Evolutionary conservation across 192 early-diverging fungal genomes (phyloP).

Genomic region (Rhizoclosmatium sp.): DNA sequence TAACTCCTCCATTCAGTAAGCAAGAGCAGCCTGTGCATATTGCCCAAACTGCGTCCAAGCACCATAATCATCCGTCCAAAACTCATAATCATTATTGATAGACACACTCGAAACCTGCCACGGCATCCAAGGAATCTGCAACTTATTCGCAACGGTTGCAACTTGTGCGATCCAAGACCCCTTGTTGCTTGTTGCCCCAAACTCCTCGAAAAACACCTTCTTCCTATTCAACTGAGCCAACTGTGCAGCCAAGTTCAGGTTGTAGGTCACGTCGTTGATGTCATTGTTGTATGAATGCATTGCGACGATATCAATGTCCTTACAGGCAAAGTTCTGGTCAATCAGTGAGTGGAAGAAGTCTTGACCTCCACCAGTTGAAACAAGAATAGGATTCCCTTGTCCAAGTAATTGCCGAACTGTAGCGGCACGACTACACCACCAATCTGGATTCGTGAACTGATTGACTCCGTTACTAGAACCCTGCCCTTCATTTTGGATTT

Average conservation of each 20-base stretch:
- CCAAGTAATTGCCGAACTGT: not conserved
- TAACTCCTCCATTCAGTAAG: no score
- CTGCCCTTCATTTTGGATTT: conserved; percentile 42
- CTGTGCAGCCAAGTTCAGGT: conserved; percentile 3
- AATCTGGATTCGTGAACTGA: conserved; percentile 31
- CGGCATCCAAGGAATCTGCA: conserved; percentile 27
- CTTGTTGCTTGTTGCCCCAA: conserved; percentile 12
- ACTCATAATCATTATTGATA: conserved; percentile 30
- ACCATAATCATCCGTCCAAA: conserved; percentile 16
- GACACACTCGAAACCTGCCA: conserved; percentile 28
- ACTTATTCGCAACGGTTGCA: conserved; percentile 7
- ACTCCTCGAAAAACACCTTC: conserved; percentile 24
- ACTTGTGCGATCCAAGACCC: conserved; percentile 9
- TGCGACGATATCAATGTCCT: conserved; percentile 29
- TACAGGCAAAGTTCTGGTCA: conserved; percentile 27
- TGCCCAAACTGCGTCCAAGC: conserved; percentile 19
- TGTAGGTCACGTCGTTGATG: not conserved
- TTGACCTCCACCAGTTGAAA: conserved; percentile 37
- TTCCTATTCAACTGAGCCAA: not conserved
- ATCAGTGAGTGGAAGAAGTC: conserved; percentile 26
- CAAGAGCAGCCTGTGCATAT: not conserved
- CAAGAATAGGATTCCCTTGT: conserved; percentile 8
- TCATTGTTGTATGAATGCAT: conserved; percentile 33
- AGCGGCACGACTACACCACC: conserved; percentile 39
- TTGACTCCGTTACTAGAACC: conserved; percentile 3